Conservation (phyloP, 139 green algal species). For the Parachlorella kessleri region DNA sequence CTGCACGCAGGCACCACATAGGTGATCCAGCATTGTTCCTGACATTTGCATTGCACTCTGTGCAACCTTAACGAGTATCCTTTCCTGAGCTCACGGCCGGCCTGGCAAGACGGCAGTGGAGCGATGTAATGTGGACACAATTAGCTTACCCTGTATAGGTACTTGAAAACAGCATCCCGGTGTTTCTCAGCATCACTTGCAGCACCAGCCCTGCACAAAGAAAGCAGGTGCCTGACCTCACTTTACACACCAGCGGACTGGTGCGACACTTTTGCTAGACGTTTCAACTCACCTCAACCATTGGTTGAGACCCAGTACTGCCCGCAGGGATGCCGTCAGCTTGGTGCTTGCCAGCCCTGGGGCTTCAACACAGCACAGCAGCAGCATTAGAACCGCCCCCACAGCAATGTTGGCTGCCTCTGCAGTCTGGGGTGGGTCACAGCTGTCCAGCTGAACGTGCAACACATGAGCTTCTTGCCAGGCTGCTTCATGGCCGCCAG, state of each 20-base stretch:
- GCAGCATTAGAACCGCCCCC: slow-evolving; percentile 23
- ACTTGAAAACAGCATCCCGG: slow-evolving; percentile 14
- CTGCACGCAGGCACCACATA: too few species aligned
- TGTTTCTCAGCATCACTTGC: slow-evolving; percentile 16
- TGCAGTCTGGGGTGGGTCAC: not conserved
- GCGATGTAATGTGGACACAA: too few species aligned
- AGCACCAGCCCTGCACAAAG: slow-evolving; percentile 9
- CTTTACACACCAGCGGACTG: not conserved
- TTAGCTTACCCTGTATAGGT: slow-evolving; percentile 33
- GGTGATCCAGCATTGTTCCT: too few species aligned
- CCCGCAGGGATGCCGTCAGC: not conserved
- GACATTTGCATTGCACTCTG: too few species aligned
- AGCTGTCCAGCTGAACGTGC: slow-evolving; percentile 3
- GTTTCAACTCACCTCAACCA: slow-evolving; percentile 24
- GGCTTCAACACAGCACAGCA: slow-evolving; percentile 33
- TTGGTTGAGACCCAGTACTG: not conserved
- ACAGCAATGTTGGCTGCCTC: slow-evolving; percentile 26
- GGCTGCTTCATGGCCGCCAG: not conserved
- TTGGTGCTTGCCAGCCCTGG: not conserved
- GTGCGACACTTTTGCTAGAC: not conserved
- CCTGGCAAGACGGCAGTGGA: too few species aligned
- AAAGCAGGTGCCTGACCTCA: not conserved
- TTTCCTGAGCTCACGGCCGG: too few species aligned
- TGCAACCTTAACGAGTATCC: too few species aligned
- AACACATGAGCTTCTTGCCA: slow-evolving; percentile 6